Conservation (phyloP, 2,329 filamentous ascomycete species). For the Harringtonia aguacate region DNA sequence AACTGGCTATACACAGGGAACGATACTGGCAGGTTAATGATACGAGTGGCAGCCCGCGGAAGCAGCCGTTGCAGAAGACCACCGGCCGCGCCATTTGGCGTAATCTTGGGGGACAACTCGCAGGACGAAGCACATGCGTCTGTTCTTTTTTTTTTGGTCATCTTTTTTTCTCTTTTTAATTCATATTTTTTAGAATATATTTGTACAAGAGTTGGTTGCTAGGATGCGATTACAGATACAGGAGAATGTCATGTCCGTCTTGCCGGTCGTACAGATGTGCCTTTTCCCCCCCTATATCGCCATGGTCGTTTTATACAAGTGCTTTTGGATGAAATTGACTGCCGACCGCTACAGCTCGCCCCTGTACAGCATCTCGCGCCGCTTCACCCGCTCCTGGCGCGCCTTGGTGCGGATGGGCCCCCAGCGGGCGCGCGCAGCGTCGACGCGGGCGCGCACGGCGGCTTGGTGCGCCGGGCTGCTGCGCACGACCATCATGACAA, state of each 20-base stretch:
- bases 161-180: not conserved
- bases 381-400: conserved; percentile 41
- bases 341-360: conserved; percentile 31
- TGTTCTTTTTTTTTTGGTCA: not conserved
- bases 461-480: conserved; percentile 36
- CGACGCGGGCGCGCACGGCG: conserved; percentile 32
- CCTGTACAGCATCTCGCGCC: conserved; percentile 39
- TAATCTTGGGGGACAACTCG: too few species aligned
- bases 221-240: too few species aligned
- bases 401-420: conserved; percentile 44
- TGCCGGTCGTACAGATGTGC: too few species aligned
- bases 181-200: not conserved
- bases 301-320: too few species aligned
- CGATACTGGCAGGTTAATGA: too few species aligned
- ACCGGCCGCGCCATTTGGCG: too few species aligned
- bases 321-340: too few species aligned
- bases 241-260: too few species aligned
- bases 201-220: not conserved
- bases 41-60: too few species aligned
- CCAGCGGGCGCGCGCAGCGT: conserved; percentile 43
- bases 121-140: too few species aligned
- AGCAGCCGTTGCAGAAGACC: too few species aligned
- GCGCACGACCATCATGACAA: conserved; percentile 47
- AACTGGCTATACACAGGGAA: not conserved
- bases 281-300: not conserved